A percentile compares a stretch with the other conserved stretches of the same genome.
phyloP scores from a whole-genome alignment of 805 yeast species.

The Zygotorulaspora chibaensis region DNA sequence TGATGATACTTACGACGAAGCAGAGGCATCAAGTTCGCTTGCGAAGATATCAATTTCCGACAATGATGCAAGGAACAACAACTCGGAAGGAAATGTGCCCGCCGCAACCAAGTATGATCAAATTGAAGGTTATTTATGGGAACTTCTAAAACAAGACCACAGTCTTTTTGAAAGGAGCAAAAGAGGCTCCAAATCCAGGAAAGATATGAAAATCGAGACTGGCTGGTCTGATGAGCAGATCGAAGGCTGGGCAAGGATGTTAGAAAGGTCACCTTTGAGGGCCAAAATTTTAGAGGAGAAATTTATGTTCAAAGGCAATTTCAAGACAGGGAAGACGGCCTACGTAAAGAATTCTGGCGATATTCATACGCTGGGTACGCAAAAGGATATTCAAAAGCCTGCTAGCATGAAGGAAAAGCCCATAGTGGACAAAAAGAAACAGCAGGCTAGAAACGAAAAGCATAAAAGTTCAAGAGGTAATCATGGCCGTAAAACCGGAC shows the following conservation, averaged over 20 bases:
- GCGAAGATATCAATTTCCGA: constrained; percentile 11
- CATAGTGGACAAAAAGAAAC: constrained; percentile 29
- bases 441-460: constrained; percentile 46
- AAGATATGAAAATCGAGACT: constrained; percentile 47
- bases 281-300: constrained; percentile 60
- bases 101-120: constrained; percentile 36
- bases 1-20: constrained; percentile 70
- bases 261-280: constrained; percentile 59
- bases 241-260: constrained; percentile 88
- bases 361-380: background rate
- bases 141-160: constrained; percentile 48
- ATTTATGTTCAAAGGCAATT: constrained; percentile 46
- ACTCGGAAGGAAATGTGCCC: constrained; percentile 4
- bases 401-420: constrained; percentile 2
- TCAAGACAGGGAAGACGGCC: constrained; percentile 30
- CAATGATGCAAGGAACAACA: constrained; percentile 13
- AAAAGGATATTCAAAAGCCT: background rate
- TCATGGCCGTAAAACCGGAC: constrained; percentile 62
- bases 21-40: constrained; percentile 31
- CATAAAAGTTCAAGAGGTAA: constrained; percentile 56
- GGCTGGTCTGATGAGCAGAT: constrained; percentile 86
- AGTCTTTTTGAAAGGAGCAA: constrained; percentile 43
- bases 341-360: constrained; percentile 28
- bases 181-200: constrained; percentile 51
- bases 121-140: constrained; percentile 55